Evolutionary conservation across 2,329 filamentous ascomycete species (phyloP), one percentile per base, ranked within the genome.

Genomic region (Aspergillus viridinutans): DNA sequence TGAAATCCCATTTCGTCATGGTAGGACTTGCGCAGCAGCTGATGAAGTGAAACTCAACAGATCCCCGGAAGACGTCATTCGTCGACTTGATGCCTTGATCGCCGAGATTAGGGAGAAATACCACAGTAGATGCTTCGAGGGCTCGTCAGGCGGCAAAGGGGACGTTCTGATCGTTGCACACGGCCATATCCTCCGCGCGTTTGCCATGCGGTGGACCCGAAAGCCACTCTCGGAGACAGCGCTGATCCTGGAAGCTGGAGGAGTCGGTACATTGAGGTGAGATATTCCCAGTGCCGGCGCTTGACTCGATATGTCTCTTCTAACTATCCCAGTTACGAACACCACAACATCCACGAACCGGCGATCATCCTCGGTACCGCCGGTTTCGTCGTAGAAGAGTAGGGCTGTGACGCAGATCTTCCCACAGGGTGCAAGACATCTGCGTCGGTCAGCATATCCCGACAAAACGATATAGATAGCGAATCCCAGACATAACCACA

Each of bases 181-280:
- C 70, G 92, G 92, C 0, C 92, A 96, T 76, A 93, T 96, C 56
- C 77, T 97, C 53, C 82, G 92, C 17, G 90, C 90, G 0, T 91
- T 97, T 72, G 92, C 92, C 6, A 90, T 93, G 80, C 82, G 92
- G 32, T 97, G 92, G 92, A 83, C 87, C 0, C 85, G 85, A 0
- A 89, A 89, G 76, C 80, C 84, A 12, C 78, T 97, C 57, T 83
- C 85, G 54, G 87, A 91, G 51, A 91, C 90, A 42, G 84, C 86
- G 5, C 85, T 97, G 70, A 80, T 96, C 59, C 77, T 97, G n/a
- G 92, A 97, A 72, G 89, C 90, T 5, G 90, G 90, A n/a, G 90
- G 90, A 63, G 86, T 94, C 1, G 90, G 89, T 0, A 90, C 89
- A 2, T 71, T 95, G 65, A 93, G 88, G 86, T 88, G 67, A 69